Evolutionary conservation across 148 eudicot species (phyloP).

Genomic region (Polygonum aviculare): DNA sequence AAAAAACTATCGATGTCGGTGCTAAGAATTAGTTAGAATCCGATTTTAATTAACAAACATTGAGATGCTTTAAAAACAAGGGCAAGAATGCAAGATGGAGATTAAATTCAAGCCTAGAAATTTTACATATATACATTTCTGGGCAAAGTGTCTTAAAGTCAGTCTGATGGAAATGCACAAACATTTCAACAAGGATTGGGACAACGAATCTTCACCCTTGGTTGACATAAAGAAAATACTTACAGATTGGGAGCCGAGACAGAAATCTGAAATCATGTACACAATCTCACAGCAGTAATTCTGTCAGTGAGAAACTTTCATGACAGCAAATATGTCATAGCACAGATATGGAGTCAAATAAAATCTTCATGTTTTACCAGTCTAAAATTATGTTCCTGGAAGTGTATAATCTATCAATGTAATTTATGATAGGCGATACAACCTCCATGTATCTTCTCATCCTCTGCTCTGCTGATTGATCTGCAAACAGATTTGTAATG

Average conservation of each 20-base stretch:
- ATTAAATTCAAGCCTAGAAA: background rate
- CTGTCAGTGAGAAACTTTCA: background rate
- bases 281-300: background rate
- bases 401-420: conserved; percentile 60
- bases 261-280: background rate
- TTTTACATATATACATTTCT: no score
- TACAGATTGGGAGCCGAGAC: background rate
- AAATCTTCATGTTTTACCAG: conserved; percentile 37
- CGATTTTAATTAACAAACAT: no score
- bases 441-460: conserved; percentile 86
- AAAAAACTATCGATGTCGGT: no score
- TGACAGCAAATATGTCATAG: background rate
- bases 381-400: conserved; percentile 64
- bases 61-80: no score
- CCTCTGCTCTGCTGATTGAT: conserved; percentile 64
- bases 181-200: background rate
- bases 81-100: background rate
- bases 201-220: background rate
- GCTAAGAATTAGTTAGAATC: no score
- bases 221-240: background rate
- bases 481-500: conserved; percentile 21
- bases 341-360: background rate
- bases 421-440: conserved; percentile 58
- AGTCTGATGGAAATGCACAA: no score
- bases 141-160: background rate